Percentiles rank a stretch among this genome's conserved stretches.
phyloP scores from a whole-genome alignment of 2,329 filamentous ascomycete species.

The Colletotrichum truncatum region DNA sequence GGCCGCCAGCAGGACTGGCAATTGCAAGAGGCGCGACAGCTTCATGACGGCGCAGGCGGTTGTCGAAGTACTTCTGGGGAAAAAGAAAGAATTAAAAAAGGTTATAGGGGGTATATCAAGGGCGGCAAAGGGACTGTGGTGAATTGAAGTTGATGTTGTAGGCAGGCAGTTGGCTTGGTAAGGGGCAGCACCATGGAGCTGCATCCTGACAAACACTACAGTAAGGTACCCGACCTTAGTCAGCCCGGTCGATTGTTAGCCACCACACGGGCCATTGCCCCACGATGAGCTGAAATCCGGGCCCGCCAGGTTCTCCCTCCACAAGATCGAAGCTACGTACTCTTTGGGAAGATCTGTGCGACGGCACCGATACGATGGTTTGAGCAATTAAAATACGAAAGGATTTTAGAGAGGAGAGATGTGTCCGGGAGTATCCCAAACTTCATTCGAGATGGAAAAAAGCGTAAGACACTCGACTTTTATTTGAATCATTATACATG shows the following conservation, averaged over 20 bases:
- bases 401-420: too few relatives aligned
- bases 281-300: neutral
- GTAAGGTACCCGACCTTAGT: constrained; percentile 9
- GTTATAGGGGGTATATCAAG: neutral
- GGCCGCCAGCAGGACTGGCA: constrained; percentile 58
- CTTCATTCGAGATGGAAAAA: too few relatives aligned
- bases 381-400: too few relatives aligned
- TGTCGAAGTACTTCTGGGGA: neutral
- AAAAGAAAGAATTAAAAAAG: neutral
- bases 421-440: too few relatives aligned
- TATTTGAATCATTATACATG: too few relatives aligned
- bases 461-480: too few relatives aligned
- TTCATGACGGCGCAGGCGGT: constrained; percentile 54
- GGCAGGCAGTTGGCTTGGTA: constrained; percentile 9
- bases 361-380: neutral
- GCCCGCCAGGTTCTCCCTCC: neutral
- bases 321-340: neutral
- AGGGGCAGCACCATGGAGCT: constrained; percentile 24
- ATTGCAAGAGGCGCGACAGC: constrained; percentile 51
- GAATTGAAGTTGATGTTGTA: neutral
- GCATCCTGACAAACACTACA: constrained; percentile 13
- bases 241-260: neutral
- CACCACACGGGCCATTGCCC: constrained; percentile 1
- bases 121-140: neutral
- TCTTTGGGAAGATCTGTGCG: neutral